Evolutionary conservation across 2,329 filamentous ascomycete genomes (phyloP).

Genomic region (Rhinocladiella mackenziei): DNA sequence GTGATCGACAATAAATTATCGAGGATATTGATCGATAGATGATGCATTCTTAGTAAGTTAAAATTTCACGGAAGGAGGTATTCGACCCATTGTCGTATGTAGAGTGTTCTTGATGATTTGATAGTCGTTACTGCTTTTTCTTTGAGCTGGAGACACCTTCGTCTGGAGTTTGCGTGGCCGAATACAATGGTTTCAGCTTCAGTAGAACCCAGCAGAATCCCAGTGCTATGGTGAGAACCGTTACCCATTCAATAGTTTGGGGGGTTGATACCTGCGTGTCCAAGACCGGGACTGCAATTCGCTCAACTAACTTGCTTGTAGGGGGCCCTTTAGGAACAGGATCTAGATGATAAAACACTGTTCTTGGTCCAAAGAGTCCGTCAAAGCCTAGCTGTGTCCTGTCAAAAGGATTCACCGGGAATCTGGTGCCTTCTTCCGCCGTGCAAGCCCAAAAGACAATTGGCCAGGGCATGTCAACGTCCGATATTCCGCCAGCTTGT

Average conservation of each 20-base stretch:
- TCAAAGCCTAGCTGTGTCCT: slow-evolving; percentile 82
- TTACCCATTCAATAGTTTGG: slow-evolving; percentile 52
- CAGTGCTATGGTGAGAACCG: slow-evolving; percentile 55
- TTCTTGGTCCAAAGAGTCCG: slow-evolving; percentile 67
- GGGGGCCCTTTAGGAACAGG: slow-evolving; percentile 47
- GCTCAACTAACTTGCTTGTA: slow-evolving; percentile 46
- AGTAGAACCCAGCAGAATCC: slow-evolving; percentile 69
- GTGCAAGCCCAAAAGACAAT: slow-evolving; percentile 87
- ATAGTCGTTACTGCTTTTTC: no score
- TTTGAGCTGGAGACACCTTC: no score
- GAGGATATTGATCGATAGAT: no score
- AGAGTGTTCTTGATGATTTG: no score
- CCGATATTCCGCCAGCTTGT: slow-evolving; percentile 32
- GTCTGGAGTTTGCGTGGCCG: no score
- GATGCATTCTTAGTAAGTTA: no score
- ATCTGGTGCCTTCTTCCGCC: slow-evolving; percentile 55
- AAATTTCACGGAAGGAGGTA: no score
- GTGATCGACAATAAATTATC: no score
- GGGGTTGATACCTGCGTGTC: slow-evolving; percentile 49
- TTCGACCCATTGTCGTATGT: no score
- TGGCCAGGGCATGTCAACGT: slow-evolving; percentile 69
- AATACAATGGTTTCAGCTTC: slow-evolving; percentile 53
- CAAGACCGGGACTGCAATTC: slow-evolving; percentile 63
- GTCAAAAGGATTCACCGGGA: slow-evolving; percentile 79
- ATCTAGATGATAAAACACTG: slow-evolving; percentile 75